Percentiles rank a stretch among this genome's conserved stretches.
phyloP scores from a whole-genome alignment of 2,329 filamentous ascomycete species.

The Zymoseptoria tritici region DNA sequence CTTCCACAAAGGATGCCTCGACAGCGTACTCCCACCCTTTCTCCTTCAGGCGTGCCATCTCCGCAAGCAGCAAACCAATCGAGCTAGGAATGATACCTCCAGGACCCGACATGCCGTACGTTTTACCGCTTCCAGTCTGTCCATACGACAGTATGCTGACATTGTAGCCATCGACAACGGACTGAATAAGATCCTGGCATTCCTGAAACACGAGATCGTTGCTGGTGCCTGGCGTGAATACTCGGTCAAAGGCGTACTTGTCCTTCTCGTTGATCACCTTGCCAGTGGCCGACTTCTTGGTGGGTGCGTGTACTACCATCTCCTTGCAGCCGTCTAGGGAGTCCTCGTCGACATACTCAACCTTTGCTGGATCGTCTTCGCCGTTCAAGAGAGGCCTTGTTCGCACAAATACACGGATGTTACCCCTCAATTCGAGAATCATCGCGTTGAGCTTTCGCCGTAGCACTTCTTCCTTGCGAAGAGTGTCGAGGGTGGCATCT shows the following conservation, averaged over 20 bases:
- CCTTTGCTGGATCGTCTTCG: constrained; percentile 58
- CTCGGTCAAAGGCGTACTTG: constrained; percentile 85
- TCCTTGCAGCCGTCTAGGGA: constrained; percentile 74
- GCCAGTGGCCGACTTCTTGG: constrained; percentile 74
- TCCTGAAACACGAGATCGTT: constrained; percentile 91
- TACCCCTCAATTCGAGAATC: constrained; percentile 94
- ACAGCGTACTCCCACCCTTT: constrained; percentile 94
- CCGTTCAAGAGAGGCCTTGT: constrained; percentile 69
- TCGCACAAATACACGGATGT: constrained; percentile 96
- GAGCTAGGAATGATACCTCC: constrained; percentile 95
- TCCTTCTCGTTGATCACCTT: constrained; percentile 70
- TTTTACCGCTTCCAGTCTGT: constrained; percentile 95
- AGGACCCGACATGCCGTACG: constrained; percentile 82
- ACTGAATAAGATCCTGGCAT: constrained; percentile 94
- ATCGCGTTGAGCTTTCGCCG: constrained; percentile 92
- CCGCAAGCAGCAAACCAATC: constrained; percentile 87
- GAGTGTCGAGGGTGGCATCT: constrained; percentile 66
- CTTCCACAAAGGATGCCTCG: constrained; percentile 91
- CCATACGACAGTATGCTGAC: constrained; percentile 99
- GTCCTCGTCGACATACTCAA: constrained; percentile 64
- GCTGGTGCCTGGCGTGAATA: constrained; percentile 69
- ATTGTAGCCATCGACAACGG: constrained; percentile 93
- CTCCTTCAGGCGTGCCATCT: constrained; percentile 71
- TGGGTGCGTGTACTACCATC: constrained; percentile 73
- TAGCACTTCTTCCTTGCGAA: constrained; percentile 85